Percentiles rank a stretch among this genome's conserved stretches.
Evolutionary conservation across 202 grass and related monocot species (phyloP).

Genomic region (Eragrostis tef): DNA sequence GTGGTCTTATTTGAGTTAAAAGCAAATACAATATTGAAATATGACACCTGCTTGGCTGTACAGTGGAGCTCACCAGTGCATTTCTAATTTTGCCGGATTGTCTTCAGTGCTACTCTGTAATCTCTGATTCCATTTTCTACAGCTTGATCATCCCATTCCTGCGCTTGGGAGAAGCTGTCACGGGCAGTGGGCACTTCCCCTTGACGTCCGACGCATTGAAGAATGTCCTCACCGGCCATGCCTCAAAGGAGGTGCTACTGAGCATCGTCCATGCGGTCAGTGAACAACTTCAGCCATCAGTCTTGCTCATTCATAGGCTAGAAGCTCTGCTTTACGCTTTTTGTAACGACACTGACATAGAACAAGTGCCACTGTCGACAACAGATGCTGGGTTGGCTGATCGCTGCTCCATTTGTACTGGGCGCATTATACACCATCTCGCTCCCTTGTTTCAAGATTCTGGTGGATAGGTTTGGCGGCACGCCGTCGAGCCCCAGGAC

Average conservation of each 20-base stretch:
- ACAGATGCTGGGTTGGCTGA: slow-evolving; percentile 76
- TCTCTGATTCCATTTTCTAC: slow-evolving; percentile 26
- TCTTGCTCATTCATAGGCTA: not conserved
- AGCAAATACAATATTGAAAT: not conserved
- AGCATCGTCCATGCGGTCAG: slow-evolving; percentile 80
- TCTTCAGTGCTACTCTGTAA: not conserved
- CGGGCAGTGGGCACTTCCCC: slow-evolving; percentile 62
- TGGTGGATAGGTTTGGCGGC: slow-evolving; percentile 53
- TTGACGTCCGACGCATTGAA: slow-evolving; percentile 81
- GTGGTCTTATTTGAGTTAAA: not conserved
- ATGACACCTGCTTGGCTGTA: not conserved
- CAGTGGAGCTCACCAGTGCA: not conserved
- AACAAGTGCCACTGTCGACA: slow-evolving; percentile 11
- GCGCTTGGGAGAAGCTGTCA: slow-evolving; percentile 76
- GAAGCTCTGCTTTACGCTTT: not conserved
- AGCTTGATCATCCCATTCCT: slow-evolving; percentile 89
- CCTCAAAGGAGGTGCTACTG: slow-evolving; percentile 73
- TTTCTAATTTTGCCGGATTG: not conserved
- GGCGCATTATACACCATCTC: slow-evolving; percentile 47
- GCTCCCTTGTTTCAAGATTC: slow-evolving; percentile 72
- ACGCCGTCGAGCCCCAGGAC: slow-evolving; percentile 56
- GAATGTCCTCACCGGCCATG: slow-evolving; percentile 78
- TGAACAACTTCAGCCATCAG: slow-evolving; percentile 8
- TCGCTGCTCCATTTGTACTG: slow-evolving; percentile 66
- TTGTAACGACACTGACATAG: slow-evolving; percentile 26